These are phyloP conservation scores for Aspergillus aculeatus DNA, from an alignment of 2,329 filamentous ascomycete genomes.

Conservation along the genomic window DNA sequence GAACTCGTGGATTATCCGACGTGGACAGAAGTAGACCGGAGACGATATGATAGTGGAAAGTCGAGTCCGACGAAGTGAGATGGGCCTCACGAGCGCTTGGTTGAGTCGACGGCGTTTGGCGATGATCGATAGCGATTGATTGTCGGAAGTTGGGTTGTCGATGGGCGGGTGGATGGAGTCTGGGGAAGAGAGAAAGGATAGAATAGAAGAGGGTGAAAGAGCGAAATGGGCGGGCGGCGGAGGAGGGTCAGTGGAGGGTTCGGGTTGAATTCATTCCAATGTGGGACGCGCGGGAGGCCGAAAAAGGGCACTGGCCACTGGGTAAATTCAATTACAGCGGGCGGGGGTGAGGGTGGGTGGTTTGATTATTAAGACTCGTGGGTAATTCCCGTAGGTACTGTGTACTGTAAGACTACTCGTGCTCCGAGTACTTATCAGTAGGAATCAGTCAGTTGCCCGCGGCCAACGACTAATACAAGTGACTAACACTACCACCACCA, in stretches of 20 bases:
- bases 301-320: constrained; percentile 10
- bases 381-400: no score
- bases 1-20: not conserved
- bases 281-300: constrained; percentile 13
- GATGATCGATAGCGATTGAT: not conserved
- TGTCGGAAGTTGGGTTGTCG: not conserved
- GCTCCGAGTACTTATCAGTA: not conserved
- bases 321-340: constrained; percentile 7
- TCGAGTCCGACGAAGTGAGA: not conserved
- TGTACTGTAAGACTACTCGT: no score
- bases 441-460: not conserved
- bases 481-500: not conserved
- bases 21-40: not conserved
- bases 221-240: constrained; percentile 2
- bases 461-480: not conserved
- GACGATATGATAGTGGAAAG: not conserved
- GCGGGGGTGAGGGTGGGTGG: not conserved
- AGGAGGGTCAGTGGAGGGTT: no score
- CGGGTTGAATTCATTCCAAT: constrained; percentile 8
- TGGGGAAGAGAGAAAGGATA: not conserved
- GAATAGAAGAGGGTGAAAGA: constrained; percentile 1
- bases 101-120: not conserved
- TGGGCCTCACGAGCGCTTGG: not conserved
- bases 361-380: constrained; percentile 4
- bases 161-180: constrained; percentile 1